phyloP scores from a whole-genome alignment of 225 moss, liverwort and hornwort species.

The Bryum argenteum region DNA sequence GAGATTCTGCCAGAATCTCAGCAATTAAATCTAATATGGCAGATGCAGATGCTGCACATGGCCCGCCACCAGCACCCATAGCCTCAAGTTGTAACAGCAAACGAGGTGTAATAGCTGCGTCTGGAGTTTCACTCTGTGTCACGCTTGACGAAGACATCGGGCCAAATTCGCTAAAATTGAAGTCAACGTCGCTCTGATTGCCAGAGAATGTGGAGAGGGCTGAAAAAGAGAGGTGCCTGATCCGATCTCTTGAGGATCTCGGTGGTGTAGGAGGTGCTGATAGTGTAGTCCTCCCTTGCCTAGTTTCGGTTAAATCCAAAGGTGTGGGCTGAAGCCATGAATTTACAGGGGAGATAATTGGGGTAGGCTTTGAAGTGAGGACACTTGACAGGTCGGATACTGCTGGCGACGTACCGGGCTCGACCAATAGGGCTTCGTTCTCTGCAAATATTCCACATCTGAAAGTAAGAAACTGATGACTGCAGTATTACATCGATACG shows the following conservation, averaged over 20 bases:
- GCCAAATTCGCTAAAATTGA: conserved; percentile 55
- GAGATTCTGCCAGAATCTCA: conserved; percentile 78
- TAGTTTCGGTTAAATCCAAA: conserved; percentile 44
- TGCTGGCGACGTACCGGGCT: conserved; percentile 36
- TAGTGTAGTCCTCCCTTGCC: conserved; percentile 37
- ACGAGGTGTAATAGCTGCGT: conserved; percentile 54
- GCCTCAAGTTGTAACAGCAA: conserved; percentile 68
- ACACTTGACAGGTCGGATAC: conserved; percentile 43
- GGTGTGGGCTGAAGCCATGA: conserved; percentile 42
- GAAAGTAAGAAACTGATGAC: conserved; percentile 1
- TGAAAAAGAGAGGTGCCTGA: conserved; percentile 55
- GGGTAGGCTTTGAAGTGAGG: conserved; percentile 42
- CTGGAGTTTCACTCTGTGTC: conserved; percentile 46
- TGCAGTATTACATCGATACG: background rate
- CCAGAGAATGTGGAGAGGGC: conserved; percentile 50
- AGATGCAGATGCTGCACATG: conserved; percentile 70
- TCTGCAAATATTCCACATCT: conserved; percentile 33
- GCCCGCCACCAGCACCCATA: conserved; percentile 74
- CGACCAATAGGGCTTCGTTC: conserved; percentile 36
- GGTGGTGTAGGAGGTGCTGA: conserved; percentile 59
- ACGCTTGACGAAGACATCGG: conserved; percentile 42
- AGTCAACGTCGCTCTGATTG: conserved; percentile 48
- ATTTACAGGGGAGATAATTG: conserved; percentile 28
- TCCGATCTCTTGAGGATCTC: conserved; percentile 38
- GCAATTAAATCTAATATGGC: conserved; percentile 85